phyloP scores from a whole-genome alignment of 1,139 yeast genomes.

The Saccharomyces hybrid region DNA sequence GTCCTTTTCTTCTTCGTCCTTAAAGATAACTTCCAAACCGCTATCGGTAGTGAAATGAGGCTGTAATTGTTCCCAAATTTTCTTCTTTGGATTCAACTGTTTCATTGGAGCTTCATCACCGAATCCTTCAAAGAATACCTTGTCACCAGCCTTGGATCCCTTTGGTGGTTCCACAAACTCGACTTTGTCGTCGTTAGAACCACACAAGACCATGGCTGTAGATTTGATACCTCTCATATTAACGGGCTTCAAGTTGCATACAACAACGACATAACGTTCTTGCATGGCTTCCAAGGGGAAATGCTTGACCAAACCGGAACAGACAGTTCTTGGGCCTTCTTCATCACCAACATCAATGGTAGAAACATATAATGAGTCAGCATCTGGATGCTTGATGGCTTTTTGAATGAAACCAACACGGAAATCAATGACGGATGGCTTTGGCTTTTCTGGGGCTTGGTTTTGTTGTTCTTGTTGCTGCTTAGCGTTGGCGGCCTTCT shows the following conservation, averaged over 20 bases:
- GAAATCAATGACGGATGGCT: conserved; percentile 81
- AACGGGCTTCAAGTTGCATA: conserved; percentile 85
- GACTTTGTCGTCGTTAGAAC: conserved; percentile 58
- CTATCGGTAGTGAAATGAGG: conserved; percentile 82
- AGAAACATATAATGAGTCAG: conserved; percentile 91
- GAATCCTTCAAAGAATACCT: conserved; percentile 86
- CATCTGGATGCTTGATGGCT: conserved; percentile 96
- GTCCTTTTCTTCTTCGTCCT: conserved; percentile 56
- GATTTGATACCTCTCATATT: conserved; percentile 94
- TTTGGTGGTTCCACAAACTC: conserved; percentile 94
- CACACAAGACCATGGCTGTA: conserved; percentile 94
- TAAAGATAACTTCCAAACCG: conserved; percentile 67
- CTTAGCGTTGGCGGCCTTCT: conserved; percentile 59
- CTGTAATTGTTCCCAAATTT: conserved; percentile 92
- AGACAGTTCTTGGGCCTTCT: conserved; percentile 95
- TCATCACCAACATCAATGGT: conserved; percentile 95
- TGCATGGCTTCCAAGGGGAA: conserved; percentile 77
- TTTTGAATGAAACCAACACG: conserved; percentile 96
- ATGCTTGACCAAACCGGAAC: conserved; percentile 84
- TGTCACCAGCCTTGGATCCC: conserved; percentile 94
- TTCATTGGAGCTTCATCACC: conserved; percentile 77
- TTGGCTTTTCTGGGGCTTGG: conserved; percentile 53
- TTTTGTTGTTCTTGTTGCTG: conserved; percentile 45
- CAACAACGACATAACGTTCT: conserved; percentile 69
- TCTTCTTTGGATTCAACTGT: conserved; percentile 95